A percentile compares a stretch with the other conserved stretches of the same genome.
Conservation (phyloP, 2,329 filamentous ascomycete species). For the Aureobasidium subglaciale region DNA sequence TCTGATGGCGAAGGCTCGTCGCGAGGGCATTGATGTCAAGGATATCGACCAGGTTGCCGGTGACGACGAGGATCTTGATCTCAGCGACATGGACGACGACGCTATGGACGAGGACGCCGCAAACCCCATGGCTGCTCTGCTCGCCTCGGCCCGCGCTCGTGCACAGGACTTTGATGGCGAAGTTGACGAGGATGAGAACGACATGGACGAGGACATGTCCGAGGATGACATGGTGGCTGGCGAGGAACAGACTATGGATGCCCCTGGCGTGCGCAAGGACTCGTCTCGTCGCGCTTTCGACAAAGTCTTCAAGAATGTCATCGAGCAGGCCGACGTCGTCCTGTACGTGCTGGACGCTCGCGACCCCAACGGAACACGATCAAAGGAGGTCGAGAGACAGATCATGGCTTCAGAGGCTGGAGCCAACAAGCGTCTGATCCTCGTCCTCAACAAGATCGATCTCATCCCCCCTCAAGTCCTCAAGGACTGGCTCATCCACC, state of each 20-base stretch:
- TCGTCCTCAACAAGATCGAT: slow-evolving; percentile 94
- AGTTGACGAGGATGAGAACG: slow-evolving; percentile 51
- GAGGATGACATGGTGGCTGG: slow-evolving; percentile 44
- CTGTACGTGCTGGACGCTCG: slow-evolving; percentile 90
- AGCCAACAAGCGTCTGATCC: slow-evolving; percentile 78
- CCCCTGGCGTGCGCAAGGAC: slow-evolving; percentile 38
- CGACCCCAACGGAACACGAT: slow-evolving; percentile 84
- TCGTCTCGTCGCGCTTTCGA: slow-evolving; percentile 81
- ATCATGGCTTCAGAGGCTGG: slow-evolving; percentile 74
- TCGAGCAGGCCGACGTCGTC: slow-evolving; percentile 81
- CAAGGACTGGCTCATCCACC: slow-evolving; percentile 74
- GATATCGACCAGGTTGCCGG: slow-evolving; percentile 30
- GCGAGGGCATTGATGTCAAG: slow-evolving; percentile 28
- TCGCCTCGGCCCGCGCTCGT: slow-evolving; percentile 74
- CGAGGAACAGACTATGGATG: slow-evolving; percentile 32
- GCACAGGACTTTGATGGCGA: slow-evolving; percentile 65
- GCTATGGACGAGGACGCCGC: slow-evolving; percentile 57
- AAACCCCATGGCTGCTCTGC: slow-evolving; percentile 86
- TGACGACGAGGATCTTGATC: slow-evolving; percentile 43
- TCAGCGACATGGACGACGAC: slow-evolving; percentile 48
- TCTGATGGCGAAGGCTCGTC: slow-evolving; percentile 56
- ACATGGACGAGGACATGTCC: slow-evolving; percentile 43
- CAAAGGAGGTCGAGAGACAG: slow-evolving; percentile 81
- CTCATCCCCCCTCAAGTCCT: slow-evolving; percentile 75
- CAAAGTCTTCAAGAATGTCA: slow-evolving; percentile 91